Evolutionary conservation across 148 eudicot genomes (phyloP), one percentile per base, ranked within the genome.

Genomic region (Salicornia ramosissima): DNA sequence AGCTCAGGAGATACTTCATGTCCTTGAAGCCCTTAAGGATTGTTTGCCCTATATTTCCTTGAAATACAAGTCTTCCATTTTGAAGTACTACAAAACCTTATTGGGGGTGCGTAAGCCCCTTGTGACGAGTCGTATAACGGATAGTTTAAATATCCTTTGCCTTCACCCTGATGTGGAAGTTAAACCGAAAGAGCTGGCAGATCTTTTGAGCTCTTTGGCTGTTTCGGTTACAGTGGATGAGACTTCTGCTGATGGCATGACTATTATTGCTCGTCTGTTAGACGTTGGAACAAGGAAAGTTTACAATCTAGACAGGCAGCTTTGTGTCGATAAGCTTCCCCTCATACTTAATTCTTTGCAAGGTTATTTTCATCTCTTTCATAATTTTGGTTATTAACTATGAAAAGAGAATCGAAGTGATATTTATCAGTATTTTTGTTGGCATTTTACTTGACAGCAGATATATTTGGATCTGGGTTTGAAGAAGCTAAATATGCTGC

Each of bases 401-500:
- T 63, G 0, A 13, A 36, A 47, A 2, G 14, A 25, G 53, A 56
- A 47, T 40, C 13, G 28, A 6, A 49, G 24, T 63, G 8, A 62
- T 45, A 40, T 43, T 66, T 24, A 65, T 34, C 49, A 34, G 18
- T 69, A 10, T 72, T 70, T 71, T 74, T 71, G 56, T 61, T 60
- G 29, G 45, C 36, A 69, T 68, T 68, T 36, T 67, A 63, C 67
- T 39, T 40, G 67, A 30, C 50, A 33, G 68, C 97, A 91, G 99
- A 86, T 82, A 71, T 91, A 55, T 81, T 95, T 81, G 90, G 80
- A 55, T 87, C 84, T 80, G 97, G 86, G 69, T 85, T 87, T 28
- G 96, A 89, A 76, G 99, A 86, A 78, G 87, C 97, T 21, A 77
- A 86, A 71, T 80, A 80, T 71, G 96, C 89, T 34, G 96, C 99